These are phyloP conservation scores for Dipteronia sinensis DNA, from an alignment of 345 rosid genomes.

Conservation along the genomic window DNA sequence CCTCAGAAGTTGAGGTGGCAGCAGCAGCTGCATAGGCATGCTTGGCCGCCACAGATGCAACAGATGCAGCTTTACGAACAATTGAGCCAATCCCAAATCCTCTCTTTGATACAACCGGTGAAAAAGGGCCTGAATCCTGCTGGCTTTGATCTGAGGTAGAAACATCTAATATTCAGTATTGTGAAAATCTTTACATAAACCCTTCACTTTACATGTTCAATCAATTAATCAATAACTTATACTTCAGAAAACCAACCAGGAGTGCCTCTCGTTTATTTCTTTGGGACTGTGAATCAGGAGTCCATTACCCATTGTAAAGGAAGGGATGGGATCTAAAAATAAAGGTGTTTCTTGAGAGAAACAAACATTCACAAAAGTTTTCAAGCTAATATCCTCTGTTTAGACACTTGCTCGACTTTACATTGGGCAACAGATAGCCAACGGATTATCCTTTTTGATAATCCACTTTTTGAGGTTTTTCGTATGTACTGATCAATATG, in stretches of 20 bases:
- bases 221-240: neutral
- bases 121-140: slow-evolving; percentile 74
- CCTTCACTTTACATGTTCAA: slow-evolving; percentile 14
- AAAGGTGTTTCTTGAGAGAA: neutral
- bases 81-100: slow-evolving; percentile 84
- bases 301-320: neutral
- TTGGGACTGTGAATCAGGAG: neutral
- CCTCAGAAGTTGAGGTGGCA: slow-evolving; percentile 58
- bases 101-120: slow-evolving; percentile 75
- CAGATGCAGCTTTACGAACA: slow-evolving; percentile 83
- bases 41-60: slow-evolving; percentile 95
- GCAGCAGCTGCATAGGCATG: slow-evolving; percentile 92
- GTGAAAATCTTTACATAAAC: slow-evolving; percentile 16
- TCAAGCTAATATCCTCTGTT: neutral
- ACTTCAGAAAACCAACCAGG: neutral
- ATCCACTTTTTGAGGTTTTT: neutral
- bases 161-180: slow-evolving; percentile 28
- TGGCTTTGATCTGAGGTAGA: slow-evolving; percentile 84
- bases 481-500: neutral
- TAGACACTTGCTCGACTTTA: neutral
- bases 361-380: neutral
- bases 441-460: neutral
- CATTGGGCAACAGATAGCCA: neutral
- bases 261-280: neutral
- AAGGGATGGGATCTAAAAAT: neutral